Conservation (phyloP, 805 yeast species). For the Suhomyces xylopsoci region DNA sequence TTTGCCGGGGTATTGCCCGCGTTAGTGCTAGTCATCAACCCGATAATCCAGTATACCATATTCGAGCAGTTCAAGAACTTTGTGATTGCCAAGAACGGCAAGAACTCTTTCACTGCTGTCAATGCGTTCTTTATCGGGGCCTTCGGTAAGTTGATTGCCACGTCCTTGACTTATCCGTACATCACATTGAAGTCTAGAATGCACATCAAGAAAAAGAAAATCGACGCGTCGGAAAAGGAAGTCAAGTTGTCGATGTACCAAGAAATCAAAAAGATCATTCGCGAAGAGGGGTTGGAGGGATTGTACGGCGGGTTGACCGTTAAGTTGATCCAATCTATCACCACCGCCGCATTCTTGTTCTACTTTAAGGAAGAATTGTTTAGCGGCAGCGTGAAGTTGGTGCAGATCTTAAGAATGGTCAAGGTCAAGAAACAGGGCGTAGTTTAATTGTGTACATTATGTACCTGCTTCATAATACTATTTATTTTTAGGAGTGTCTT, state of each 20-base stretch:
- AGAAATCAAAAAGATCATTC: slow-evolving; percentile 56
- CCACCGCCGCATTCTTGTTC: slow-evolving; percentile 87
- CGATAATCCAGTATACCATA: slow-evolving; percentile 87
- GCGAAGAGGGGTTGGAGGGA: slow-evolving; percentile 69
- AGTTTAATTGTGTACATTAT: background rate
- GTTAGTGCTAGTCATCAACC: slow-evolving; percentile 77
- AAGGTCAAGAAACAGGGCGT: slow-evolving; percentile 16
- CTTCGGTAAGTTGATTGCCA: slow-evolving; percentile 84
- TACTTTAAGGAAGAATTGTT: slow-evolving; percentile 87
- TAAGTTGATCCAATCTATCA: slow-evolving; percentile 77
- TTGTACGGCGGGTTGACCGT: slow-evolving; percentile 80
- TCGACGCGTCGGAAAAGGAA: slow-evolving; percentile 17
- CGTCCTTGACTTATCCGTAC: slow-evolving; percentile 85
- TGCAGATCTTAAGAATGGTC: slow-evolving; percentile 39
- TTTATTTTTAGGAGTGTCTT: background rate
- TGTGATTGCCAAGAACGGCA: slow-evolving; percentile 53
- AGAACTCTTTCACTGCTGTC: slow-evolving; percentile 52
- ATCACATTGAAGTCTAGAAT: slow-evolving; percentile 85
- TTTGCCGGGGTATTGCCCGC: slow-evolving; percentile 91
- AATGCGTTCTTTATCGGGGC: slow-evolving; percentile 90
- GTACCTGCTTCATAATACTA: background rate
- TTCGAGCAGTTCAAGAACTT: slow-evolving; percentile 80
- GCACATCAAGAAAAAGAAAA: slow-evolving; percentile 54
- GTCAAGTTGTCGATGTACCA: slow-evolving; percentile 40
- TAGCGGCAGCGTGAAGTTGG: slow-evolving; percentile 51